Percentiles rank a stretch among this genome's conserved stretches.
Conservation (phyloP, 202 grass and related monocot genomes). For the Panicum virgatum region DNA sequence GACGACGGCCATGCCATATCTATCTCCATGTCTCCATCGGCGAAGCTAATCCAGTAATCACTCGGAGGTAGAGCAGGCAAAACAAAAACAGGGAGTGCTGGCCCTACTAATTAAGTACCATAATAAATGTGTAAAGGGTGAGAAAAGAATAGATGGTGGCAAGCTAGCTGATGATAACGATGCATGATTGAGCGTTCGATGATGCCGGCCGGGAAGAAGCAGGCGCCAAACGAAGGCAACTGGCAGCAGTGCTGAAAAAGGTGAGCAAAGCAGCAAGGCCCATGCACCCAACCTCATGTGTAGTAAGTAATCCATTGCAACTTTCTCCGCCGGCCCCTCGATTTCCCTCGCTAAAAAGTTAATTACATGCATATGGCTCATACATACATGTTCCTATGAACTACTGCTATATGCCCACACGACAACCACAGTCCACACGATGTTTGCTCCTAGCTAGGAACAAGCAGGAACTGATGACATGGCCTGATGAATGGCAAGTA, state of each 20-base stretch:
- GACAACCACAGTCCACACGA: too few species aligned
- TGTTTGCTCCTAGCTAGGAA: too few species aligned
- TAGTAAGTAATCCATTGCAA: slow-evolving; percentile 6
- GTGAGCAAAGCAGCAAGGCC: background rate
- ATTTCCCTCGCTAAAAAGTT: background rate
- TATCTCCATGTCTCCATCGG: background rate
- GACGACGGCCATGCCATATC: background rate
- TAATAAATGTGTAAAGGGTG: slow-evolving; percentile 10
- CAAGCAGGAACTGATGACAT: too few species aligned
- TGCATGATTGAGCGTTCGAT: background rate
- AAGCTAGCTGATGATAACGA: background rate
- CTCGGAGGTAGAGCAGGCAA: background rate
- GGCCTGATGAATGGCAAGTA: too few species aligned
- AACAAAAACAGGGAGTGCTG: background rate
- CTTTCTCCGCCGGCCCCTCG: background rate
- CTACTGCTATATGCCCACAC: background rate
- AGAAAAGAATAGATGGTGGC: background rate
- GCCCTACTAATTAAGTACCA: background rate
- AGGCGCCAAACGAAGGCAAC: background rate
- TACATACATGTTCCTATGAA: slow-evolving; percentile 2
- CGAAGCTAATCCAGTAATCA: background rate
- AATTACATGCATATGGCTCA: background rate
- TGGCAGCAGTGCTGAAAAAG: background rate
- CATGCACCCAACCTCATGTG: background rate
- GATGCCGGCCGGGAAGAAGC: background rate